Base-by-base conservation (phyloP, 345 rosid species). In the Microcos paniculata region DNA sequence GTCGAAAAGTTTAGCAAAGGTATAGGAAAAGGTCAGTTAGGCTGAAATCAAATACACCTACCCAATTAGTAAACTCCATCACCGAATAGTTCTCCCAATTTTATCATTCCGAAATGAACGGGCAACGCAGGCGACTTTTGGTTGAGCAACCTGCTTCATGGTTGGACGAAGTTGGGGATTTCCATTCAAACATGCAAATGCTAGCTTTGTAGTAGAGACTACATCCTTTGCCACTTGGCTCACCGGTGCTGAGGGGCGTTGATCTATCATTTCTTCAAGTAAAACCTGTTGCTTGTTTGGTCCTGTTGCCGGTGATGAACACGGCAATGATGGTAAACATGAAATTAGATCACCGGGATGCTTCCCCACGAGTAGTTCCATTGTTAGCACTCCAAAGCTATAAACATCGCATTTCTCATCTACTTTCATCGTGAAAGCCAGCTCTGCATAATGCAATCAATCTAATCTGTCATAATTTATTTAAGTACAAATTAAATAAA, bases 271-370 rank as follows among this genome's bases (percentile, higher is more conserved):
- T 3, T 70, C 75, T 15, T 59, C 49, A 12, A 76, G 3, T 58
- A 69, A 23, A 16, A 6, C 24, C 40, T 58, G 61, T 28, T 46
- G 10, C 2, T 0, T 5, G 3, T 23, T 8, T 46, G 78, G 1
- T 49, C 23, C 46, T 3, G 73, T 2, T 45, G 28, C 1, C 6
- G n/a, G n/a, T n/a, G n/a, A n/a, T n/a, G n/a, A n/a, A n/a, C n/a
- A n/a, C n/a, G n/a, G n/a, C n/a, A n/a, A n/a, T n/a, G 73, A 68
- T 0, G 68, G 8, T 0, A 30, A 23, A 46, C 62, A 28, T 40
- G 75, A 74, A 4, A 62, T 45, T 13, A 79, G 42, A 52, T 79
- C 78, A 33, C 78, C 71, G 43, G 78, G 78, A 61, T 69, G 78
- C 59, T 18, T 79, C 26, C 76, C 78, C 71, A 69, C 69, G 0